These are phyloP conservation scores for Ceratobasidium sp. DNA, from an alignment of 1,284 basidiomycete species.

Conservation along the genomic window DNA sequence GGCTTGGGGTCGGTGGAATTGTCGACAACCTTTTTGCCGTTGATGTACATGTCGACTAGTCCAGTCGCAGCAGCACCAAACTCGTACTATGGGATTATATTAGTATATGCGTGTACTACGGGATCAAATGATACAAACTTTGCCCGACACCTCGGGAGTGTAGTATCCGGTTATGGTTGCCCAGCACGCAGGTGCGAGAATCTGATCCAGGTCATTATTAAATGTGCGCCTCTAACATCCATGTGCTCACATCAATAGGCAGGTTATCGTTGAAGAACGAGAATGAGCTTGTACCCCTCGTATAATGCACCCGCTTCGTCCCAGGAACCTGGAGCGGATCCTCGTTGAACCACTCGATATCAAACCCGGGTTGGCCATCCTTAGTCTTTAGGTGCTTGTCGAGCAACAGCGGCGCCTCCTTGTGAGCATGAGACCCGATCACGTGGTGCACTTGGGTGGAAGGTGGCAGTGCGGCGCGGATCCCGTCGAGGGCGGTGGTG, in stretches of 20 bases:
- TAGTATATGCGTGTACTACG: background rate
- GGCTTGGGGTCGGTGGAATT: conserved; percentile 53
- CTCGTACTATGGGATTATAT: conserved; percentile 57
- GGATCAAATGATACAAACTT: conserved; percentile 10
- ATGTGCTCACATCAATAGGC: conserved; percentile 36
- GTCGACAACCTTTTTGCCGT: conserved; percentile 63
- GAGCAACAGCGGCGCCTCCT: conserved; percentile 49
- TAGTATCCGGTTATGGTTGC: conserved; percentile 55
- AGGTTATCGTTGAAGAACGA: conserved; percentile 54
- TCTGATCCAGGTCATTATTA: conserved; percentile 6
- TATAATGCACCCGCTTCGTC: conserved; percentile 51
- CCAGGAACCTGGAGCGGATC: conserved; percentile 51
- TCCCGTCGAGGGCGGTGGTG: conserved; percentile 61
- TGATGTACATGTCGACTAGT: conserved; percentile 62
- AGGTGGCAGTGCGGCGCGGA: conserved; percentile 54
- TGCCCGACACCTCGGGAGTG: conserved; percentile 55
- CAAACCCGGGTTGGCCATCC: conserved; percentile 54
- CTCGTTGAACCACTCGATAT: conserved; percentile 62
- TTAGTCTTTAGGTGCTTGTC: conserved; percentile 52
- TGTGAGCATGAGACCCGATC: conserved; percentile 52
- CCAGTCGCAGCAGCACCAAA: conserved; percentile 63
- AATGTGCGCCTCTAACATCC: conserved; percentile 53
- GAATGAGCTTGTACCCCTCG: conserved; percentile 56
- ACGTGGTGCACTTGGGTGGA: conserved; percentile 49
- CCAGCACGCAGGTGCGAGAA: conserved; percentile 41